These are phyloP conservation scores for Haberlea rhodopensis DNA, from an alignment of 257 asterid species.

Conservation along the genomic window DNA sequence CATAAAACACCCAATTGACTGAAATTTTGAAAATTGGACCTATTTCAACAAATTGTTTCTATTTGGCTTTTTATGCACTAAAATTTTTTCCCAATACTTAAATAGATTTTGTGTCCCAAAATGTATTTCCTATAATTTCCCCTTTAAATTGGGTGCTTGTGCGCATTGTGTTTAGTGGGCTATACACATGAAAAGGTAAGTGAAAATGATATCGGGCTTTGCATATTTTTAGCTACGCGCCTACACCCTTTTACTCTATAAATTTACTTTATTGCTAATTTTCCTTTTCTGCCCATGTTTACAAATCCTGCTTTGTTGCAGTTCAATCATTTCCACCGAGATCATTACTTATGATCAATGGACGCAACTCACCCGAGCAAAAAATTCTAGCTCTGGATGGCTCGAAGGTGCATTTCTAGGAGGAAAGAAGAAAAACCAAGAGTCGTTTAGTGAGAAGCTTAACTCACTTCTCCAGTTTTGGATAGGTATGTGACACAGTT, in stretches of 20 bases:
- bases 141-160: too few species aligned
- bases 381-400: constrained; percentile 63
- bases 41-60: too few species aligned
- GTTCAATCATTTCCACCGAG: constrained; percentile 70
- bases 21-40: too few species aligned
- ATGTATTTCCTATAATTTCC: too few species aligned
- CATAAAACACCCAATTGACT: too few species aligned
- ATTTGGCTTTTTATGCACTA: too few species aligned
- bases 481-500: constrained; percentile 64
- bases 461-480: constrained; percentile 74
- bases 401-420: constrained; percentile 67
- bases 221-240: neutral
- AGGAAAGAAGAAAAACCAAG: constrained; percentile 74
- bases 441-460: constrained; percentile 53
- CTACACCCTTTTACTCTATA: constrained; percentile 9
- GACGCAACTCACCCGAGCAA: constrained; percentile 60
- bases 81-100: too few species aligned
- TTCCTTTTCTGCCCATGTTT: constrained; percentile 16
- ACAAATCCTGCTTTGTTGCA: constrained; percentile 39
- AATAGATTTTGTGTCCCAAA: too few species aligned
- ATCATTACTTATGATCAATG: constrained; percentile 74
- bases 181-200: neutral
- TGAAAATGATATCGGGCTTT: neutral
- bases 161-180: neutral
- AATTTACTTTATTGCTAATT: constrained; percentile 8